Evolutionary conservation across 257 asterid species (phyloP), one percentile per base, ranked within the genome.

Genomic region (Nicotiana benthamiana): DNA sequence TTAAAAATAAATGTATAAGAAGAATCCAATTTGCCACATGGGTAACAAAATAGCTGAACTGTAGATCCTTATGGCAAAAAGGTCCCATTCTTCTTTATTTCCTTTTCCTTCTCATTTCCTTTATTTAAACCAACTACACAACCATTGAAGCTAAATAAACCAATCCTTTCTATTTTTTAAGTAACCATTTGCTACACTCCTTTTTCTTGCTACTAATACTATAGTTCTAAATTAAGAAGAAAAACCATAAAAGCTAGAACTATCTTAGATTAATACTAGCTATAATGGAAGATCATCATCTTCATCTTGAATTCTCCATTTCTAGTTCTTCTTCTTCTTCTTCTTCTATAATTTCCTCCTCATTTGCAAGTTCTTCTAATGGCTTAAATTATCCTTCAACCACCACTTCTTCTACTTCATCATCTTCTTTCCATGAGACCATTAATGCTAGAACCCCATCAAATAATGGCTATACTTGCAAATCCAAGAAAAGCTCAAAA

Each of bases 281-380:
- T 54, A 30, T 62, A 82, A 91, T 92, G 97, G 95, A 89, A 86
- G 87, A 82, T 77, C 89, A 83, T 62, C 32, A 22, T 62, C 17
- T 51, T 53, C 57, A 82, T 53, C 84, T 40, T 40, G 59, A 70
- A 13, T 43, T 70, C n/a, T 43, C 59, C 80, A 75, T 36, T 3
- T 74, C 82, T 68, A 66, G 79, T 53, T 48, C 84, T 17, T 12
- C 90, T n/a, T n/a, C n/a, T n/a, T n/a, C n/a, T n/a, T n/a, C n/a
- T 15, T 12, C 90, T 9, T 53, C 80, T 77, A 22, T 86, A 61
- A 9, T 83, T 80, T 64, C 89, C 30, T 72, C 92, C 80, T 6
- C 89, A 18, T n/a, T 88, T 8, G 43, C 86, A 75, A 27, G 83
- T 28, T 9, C 84, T 59, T 80, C 60, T 62, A 79, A 62, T 79